Conservation (phyloP, 2,329 filamentous ascomycete species). For the Keithomyces neogunnii region DNA sequence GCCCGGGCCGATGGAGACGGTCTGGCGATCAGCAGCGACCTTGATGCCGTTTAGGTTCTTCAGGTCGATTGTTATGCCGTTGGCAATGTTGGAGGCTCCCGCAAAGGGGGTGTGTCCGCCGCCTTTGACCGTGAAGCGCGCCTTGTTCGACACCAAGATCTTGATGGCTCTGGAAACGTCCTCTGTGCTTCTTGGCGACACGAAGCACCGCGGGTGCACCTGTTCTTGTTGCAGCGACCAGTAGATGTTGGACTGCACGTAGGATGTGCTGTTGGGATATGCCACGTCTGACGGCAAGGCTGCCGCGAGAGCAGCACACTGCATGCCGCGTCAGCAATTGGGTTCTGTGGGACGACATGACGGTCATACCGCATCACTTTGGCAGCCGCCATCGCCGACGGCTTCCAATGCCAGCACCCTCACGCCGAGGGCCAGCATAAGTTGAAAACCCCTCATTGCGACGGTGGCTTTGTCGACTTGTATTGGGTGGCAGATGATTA, state of each 20-base stretch:
- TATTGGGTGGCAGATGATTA: no score
- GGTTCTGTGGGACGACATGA: no score
- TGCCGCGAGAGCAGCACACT: background rate
- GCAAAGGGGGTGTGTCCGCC: conserved; percentile 34
- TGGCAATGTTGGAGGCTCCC: conserved; percentile 31
- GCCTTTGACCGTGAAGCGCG: conserved; percentile 14
- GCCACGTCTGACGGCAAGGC: background rate
- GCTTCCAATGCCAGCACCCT: no score
- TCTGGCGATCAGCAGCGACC: conserved; percentile 22
- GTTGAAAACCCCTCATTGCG: no score
- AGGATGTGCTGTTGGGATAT: conserved; percentile 1
- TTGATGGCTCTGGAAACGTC: conserved; percentile 8
- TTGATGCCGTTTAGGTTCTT: conserved; percentile 26
- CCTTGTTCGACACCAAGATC: conserved; percentile 6
- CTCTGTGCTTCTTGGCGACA: conserved; percentile 9
- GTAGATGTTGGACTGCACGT: conserved; percentile 13
- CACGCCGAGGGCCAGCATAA: no score
- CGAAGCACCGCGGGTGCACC: conserved; percentile 12
- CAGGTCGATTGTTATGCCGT: conserved; percentile 36
- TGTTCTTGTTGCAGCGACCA: conserved; percentile 22
- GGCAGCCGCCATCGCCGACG: no score
- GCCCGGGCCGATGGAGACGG: conserved; percentile 33
- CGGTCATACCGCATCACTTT: no score
- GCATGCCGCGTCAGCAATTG: no score
- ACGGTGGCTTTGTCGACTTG: no score